Base-by-base conservation (phyloP, 2,329 filamentous ascomycete genomes). In the Ophiostoma piceae region DNA sequence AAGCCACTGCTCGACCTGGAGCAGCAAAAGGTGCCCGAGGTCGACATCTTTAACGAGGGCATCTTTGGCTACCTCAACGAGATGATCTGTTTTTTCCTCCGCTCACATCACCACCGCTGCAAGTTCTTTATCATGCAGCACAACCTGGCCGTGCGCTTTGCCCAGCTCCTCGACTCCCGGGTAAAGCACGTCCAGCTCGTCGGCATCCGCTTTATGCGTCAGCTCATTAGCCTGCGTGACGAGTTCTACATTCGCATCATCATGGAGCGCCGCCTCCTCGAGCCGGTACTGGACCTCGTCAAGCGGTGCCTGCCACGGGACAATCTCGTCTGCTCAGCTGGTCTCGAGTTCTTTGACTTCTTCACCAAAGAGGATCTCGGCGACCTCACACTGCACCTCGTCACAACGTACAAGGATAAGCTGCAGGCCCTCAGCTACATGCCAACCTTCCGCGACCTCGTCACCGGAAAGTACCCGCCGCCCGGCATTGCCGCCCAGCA, bases 141-240 rank as follows among this genome's bases (percentile, higher is more conserved):
- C 79, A 89, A 90, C 70, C 83, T 98, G 64, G 88, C 91, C 8
- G 85, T 88, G 72, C 88, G 94, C 57, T 89, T 97, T 72, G 89
- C 90, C 67, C 92, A 96, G 78, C 85, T 99, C 72, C 85, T 99
- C 73, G 83, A 84, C 64, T 94, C 90, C 71, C 89, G 89, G 11
- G 92, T 98, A 79, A 98, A 98, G 81, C 94, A 97, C 77, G 82
- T 99, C 73, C 94, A 94, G 79, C 86, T 99, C 62, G 91, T 92
- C 75, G 92, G 94, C 6, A 86, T 99, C 74, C 95, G 97, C 77
- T 97, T 97, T 80, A 94, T 98, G 82, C 91, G 94, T 43, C 92
- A 91, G 64, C 87, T 96, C 72, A 86, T 97, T 71, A 88, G 89
- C 65, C 84, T 97, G 51, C 90, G 95, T 76, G 94, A 98, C 77